Evolutionary conservation across 1,139 yeast species (phyloP), one percentile per base, ranked within the genome.

Genomic region (Trichomonascaceae sp.): DNA sequence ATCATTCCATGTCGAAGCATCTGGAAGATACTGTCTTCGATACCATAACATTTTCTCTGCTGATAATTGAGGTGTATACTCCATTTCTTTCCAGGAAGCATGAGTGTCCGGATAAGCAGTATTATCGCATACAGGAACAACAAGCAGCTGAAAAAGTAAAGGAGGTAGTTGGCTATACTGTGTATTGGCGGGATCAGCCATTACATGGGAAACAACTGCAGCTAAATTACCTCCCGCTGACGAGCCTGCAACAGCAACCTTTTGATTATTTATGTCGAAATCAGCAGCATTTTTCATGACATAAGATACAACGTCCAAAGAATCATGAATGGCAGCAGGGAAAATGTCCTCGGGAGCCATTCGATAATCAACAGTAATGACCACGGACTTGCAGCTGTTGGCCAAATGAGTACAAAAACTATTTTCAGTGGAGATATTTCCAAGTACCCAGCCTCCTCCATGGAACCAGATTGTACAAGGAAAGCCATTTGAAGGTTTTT

Each of bases 391-490:
- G 18, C 74, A 69, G 51, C 63, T 56, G 30, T 71, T 72, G 18
- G 77, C 76, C 44, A 74, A 63, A 53, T 75, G 74, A 9, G 80
- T 70, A 57, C 80, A 76, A 62, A 69, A 74, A 1, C 76, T 70
- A 65, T 77, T 76, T 55, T 78, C 81, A 4, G 81, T 74, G 53
- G 57, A 63, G 49, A 77, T 74, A 50, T 69, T 67, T 2, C 81
- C 81, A n/a, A 78, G 66, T 1, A 74, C 78, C 77, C 79, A 76
- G 5, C 70, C 70, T 32, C 79, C 79, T n/a, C 81, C 81, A 58
- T 77, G 82, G 63, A 66, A 76, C 78, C 78, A 77, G 12, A 77
- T 60, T 39, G 73, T 69, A 41, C 74, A 67, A 1, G 82, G 81
- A 74, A 77, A 75, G 1, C 80, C 80, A 3, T 60, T 65, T 1